These are phyloP conservation scores for Globisporangium abappressorium DNA, from an alignment of 352 stramenopile species.

Conservation along the genomic window DNA sequence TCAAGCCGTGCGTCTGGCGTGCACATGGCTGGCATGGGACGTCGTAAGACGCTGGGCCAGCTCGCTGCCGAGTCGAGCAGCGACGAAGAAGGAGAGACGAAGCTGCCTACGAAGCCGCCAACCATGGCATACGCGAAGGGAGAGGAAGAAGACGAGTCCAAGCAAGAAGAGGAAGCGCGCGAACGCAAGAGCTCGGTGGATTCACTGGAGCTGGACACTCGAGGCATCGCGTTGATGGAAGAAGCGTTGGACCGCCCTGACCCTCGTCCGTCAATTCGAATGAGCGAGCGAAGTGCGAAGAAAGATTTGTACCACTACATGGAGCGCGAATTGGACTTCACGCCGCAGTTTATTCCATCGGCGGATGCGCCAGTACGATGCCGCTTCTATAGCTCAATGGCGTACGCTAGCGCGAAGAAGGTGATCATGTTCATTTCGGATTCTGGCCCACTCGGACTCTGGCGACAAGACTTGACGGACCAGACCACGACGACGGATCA, in stretches of 20 bases:
- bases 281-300: constrained; percentile 54
- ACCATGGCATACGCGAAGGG: constrained; percentile 28
- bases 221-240: constrained; percentile 73
- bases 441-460: constrained; percentile 80
- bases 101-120: constrained; percentile 55
- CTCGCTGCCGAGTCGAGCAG: constrained; percentile 79
- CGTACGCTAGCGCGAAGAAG: constrained; percentile 84
- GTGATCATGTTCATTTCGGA: constrained; percentile 85
- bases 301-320: constrained; percentile 88
- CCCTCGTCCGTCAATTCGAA: constrained; percentile 31
- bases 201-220: constrained; percentile 75
- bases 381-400: constrained; percentile 87
- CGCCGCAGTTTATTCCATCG: constrained; percentile 80
- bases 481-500: constrained; percentile 63
- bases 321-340: constrained; percentile 83
- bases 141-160: constrained; percentile 42
- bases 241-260: constrained; percentile 35
- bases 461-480: constrained; percentile 70
- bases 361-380: constrained; percentile 84
- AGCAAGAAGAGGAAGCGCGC: constrained; percentile 19
- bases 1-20: constrained; percentile 36
- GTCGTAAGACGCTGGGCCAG: constrained; percentile 65
- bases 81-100: constrained; percentile 60
- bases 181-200: constrained; percentile 73
- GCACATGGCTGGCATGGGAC: constrained; percentile 56